Base-by-base conservation (phyloP, 495 filamentous ascomycete species). In the Tuber magnatum region DNA sequence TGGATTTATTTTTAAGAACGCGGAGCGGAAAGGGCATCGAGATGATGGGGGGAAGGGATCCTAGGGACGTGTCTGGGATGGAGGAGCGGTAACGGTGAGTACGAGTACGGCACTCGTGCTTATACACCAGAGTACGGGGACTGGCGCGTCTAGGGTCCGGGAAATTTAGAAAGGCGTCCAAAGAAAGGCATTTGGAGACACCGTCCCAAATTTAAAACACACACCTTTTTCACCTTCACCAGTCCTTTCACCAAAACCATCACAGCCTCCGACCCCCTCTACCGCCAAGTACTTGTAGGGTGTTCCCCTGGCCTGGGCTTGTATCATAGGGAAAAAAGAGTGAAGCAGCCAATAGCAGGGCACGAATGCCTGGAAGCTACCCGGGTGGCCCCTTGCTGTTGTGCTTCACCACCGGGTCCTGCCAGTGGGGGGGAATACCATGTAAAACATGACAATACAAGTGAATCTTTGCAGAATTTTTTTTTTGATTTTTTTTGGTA, bases 401-500 rank as follows among this genome's bases (percentile, higher is more conserved):
- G 56, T 65, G 56, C 77, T 71, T 75, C 73, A 79, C 73, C 71
- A 79, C 72, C 69, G 70, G 76, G 38, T 71, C 78, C 76, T 79
- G 41, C 46, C 69, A 78, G 77, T 61, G 72, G 68, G 39, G 68
- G 39, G 72, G 28, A 48, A 44, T 39, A 74, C 46, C 0, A 14
- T 65, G 56, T 2, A 18, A 65, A 65, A 18, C 28, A 65, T 61
- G n/a, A 32, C 16, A 65, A 7, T 40, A 40, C 39, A 7, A 7
- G 16, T 65, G 35, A 35, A 35, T 35, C 12, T 18, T 6, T 32
- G 56, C 28, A 8, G 0, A 35, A 35, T 32, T 65, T 65, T 61
- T 56, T 56, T 10, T 51, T 48, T 51, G 24, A 2, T 24, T 56
- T 56, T 48, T 46, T 46, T 16, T 46, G 20, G 6, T 22, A 6